phyloP scores from a whole-genome alignment of 2,329 filamentous ascomycete species.

The Colletotrichum melonis region DNA sequence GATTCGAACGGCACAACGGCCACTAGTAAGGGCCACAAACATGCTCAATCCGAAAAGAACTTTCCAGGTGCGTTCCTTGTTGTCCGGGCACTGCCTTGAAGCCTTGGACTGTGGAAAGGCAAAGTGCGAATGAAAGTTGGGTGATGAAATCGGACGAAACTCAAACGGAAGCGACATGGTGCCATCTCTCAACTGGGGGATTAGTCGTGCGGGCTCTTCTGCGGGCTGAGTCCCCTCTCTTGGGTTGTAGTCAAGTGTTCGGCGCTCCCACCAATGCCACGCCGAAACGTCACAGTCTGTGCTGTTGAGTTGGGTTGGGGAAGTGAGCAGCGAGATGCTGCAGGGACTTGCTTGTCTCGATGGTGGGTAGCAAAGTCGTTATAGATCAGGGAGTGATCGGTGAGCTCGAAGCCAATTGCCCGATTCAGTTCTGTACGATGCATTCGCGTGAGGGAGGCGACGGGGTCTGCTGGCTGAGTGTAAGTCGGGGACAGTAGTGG shows the following conservation, averaged over 20 bases:
- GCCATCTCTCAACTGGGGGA: neutral
- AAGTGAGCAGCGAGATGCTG: neutral
- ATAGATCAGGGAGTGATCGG: neutral
- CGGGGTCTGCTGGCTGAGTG: neutral
- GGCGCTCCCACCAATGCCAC: neutral
- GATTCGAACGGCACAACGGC: neutral
- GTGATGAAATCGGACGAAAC: constrained; percentile 20
- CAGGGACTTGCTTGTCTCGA: constrained; percentile 14
- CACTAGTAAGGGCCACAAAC: neutral
- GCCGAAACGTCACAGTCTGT: constrained; percentile 29
- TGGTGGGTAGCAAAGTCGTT: neutral
- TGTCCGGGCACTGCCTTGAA: neutral
- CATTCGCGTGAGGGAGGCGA: neutral
- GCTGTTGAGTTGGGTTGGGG: neutral
- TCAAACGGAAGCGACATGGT: constrained; percentile 8
- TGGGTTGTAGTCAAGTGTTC: neutral
- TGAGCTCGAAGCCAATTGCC: neutral
- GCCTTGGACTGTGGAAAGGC: neutral
- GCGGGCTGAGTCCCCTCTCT: neutral
- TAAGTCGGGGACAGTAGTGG: neutral
- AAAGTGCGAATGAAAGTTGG: neutral
- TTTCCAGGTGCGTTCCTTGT: constrained; percentile 4
- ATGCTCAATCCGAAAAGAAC: neutral
- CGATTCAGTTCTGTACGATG: neutral
- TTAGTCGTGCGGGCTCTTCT: neutral